phyloP scores from a whole-genome alignment of 768 basidiomycete species.

The Krasilnikovozyma curviuscula region DNA sequence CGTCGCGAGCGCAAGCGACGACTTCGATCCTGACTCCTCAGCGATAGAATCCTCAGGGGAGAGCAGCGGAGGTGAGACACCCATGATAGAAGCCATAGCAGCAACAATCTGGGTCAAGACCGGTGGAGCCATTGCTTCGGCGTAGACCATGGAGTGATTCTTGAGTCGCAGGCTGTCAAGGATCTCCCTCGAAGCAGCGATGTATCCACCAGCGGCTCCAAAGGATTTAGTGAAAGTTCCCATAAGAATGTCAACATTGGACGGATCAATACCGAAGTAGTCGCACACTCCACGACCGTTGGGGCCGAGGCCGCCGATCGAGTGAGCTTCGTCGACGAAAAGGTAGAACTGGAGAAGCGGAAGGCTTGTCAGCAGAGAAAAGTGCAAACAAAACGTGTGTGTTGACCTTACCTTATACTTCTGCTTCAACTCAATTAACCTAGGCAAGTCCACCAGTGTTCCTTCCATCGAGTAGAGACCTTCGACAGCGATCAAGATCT shows the following conservation, averaged over 20 bases:
- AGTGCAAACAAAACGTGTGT: not conserved
- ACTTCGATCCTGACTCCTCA: slow-evolving; percentile 15
- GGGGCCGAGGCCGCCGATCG: slow-evolving; percentile 85
- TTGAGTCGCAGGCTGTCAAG: slow-evolving; percentile 64
- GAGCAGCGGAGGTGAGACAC: slow-evolving; percentile 33
- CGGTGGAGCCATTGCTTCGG: slow-evolving; percentile 75
- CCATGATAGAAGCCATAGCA: slow-evolving; percentile 95
- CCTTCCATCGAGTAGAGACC: slow-evolving; percentile 98
- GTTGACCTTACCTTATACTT: slow-evolving; percentile 63
- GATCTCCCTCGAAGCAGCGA: slow-evolving; percentile 60
- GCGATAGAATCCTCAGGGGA: slow-evolving; percentile 17
- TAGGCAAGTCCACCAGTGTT: slow-evolving; percentile 69
- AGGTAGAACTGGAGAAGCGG: slow-evolving; percentile 55
- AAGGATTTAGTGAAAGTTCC: slow-evolving; percentile 70
- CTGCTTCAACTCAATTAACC: slow-evolving; percentile 64
- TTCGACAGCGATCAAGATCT: slow-evolving; percentile 84
- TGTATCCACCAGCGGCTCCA: slow-evolving; percentile 37
- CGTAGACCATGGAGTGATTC: slow-evolving; percentile 65
- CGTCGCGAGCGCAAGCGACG: slow-evolving; percentile 14
- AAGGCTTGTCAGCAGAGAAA: no score
- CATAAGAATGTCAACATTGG: slow-evolving; percentile 79
- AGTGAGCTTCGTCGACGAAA: slow-evolving; percentile 93
- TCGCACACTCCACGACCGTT: slow-evolving; percentile 87
- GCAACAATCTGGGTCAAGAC: slow-evolving; percentile 79
- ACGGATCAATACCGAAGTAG: slow-evolving; percentile 72